Conservation (phyloP, 176 grass and related monocot genomes). For the Avena eriantha region DNA sequence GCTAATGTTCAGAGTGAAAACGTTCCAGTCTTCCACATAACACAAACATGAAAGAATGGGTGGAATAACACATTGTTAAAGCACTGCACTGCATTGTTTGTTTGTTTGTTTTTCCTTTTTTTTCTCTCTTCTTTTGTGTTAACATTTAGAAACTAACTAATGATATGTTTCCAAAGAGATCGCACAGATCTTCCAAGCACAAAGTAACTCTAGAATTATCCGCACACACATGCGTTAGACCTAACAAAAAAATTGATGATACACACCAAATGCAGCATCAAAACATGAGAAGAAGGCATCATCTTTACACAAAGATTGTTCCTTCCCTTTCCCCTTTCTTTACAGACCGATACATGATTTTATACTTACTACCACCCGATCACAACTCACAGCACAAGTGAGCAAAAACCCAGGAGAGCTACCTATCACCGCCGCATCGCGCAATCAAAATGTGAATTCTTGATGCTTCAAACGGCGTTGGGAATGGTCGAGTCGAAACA, state of each 20-base stretch:
- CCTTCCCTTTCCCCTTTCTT: conserved; percentile 47
- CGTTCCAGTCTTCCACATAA: neutral
- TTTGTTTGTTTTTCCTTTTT: neutral
- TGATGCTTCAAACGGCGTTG: conserved; percentile 51
- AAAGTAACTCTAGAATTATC: conserved; percentile 32
- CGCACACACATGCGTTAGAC: neutral
- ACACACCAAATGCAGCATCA: conserved; percentile 56
- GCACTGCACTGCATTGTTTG: neutral
- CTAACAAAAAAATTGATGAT: conserved; percentile 35
- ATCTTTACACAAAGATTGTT: conserved; percentile 58
- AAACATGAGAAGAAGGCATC: conserved; percentile 56
- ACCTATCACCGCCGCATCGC: conserved; percentile 35
- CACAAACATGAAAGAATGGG: neutral
- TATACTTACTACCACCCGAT: conserved; percentile 45
- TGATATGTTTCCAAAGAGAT: conserved; percentile 21
- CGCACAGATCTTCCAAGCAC: neutral
- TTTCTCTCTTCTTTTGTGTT: no score
- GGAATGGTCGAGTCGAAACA: conserved; percentile 65
- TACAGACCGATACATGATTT: conserved; percentile 56
- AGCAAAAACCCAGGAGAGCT: conserved; percentile 36
- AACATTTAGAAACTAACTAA: neutral
- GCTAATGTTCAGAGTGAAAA: neutral
- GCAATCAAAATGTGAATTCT: conserved; percentile 11
- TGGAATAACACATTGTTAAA: neutral
- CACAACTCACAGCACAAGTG: conserved; percentile 50